Base-by-base conservation (phyloP, 2,329 filamentous ascomycete genomes). In the Talaromyces albobiverticillius region DNA sequence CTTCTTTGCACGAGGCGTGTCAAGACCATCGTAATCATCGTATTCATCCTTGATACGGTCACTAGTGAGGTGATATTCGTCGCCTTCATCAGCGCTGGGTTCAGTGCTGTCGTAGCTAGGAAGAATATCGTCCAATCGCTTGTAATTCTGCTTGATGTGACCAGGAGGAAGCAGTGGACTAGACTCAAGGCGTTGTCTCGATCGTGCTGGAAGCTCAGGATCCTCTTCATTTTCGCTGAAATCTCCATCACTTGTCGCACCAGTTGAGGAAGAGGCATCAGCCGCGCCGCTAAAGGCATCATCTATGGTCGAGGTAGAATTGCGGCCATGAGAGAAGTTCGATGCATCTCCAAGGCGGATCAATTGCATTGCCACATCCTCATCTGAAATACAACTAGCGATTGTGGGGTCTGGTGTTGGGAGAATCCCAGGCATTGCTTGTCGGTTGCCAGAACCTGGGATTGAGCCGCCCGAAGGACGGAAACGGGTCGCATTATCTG, bases 401-500 rank as follows among this genome's bases (percentile, higher is more conserved):
- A 97, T 89, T 11, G 94, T 99, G n/a, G 93, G 93, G 64, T 97
- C 94, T 23, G 94, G 94, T 2, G 94, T 99, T 18, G 92, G 92
- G 59, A 96, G 78, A 62, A 95, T 83, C 52, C 86, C 85, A 59
- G 78, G 69, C 47, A 68, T 74, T 49, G 69, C 65, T 40, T 61
- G 62, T 36, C 67, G 69, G 54, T 69, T 38, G 71, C 73, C 49
- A 68, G 67, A 58, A 71, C 72, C 58, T 68, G 73, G 75, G 38
- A 68, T 67, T 48, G 69, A 65, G 66, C 65, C 34, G 70, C 72
- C 32, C 80, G 76, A 60, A 82, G 82, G 55, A 78, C 79, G 57
- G 10, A 82, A 79, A 65, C 84, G 85, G 67, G 86, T 85, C 59
- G 77, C 77, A 71, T 87, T 71, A 45, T 76, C 82, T 49, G 80